Base-by-base conservation (phyloP, 2,329 filamentous ascomycete species). In the Cryphonectria carpinicola region DNA sequence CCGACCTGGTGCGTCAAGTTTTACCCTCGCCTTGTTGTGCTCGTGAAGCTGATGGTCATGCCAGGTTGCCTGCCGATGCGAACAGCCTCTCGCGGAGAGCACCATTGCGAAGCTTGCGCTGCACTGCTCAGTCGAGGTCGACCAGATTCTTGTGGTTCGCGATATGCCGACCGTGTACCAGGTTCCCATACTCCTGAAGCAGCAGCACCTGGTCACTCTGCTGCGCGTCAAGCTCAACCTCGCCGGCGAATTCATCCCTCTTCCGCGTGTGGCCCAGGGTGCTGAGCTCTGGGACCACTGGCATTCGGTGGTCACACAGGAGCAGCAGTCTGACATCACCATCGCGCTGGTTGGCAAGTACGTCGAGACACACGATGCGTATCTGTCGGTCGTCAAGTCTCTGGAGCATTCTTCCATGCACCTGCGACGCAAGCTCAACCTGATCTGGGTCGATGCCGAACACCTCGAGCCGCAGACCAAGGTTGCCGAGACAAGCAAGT, bases 331-430 rank as follows among this genome's bases (percentile, higher is more conserved):
- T 60, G 85, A 87, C 0, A 91, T 98, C 70, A 87, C 87, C 56
- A 97, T 99, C 79, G 94, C 90, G 11, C 85, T 99, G 17, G 95
- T 98, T 14, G 96, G 96, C 75, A 98, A 98, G 82, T 99, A 99
- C 80, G 91, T 90, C 32, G 89, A 89, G 67, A 88, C 95, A 4
- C 90, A 94, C 68, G 95, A 98, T 80, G 92, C 93, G 5, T 98
- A 98, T 78, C 87, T 97, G 64, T 77, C 75, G 25, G 77, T 69
- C 8, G 70, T 72, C 79, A 98, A 98, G 82, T 90, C 94, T 0
- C 86, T 98, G 3, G 95, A 98, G 82, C 95, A 98, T 81, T 89
- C 93, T 1, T 91, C 95, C 6, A 98, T 98, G 95, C 89, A 89
- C 72, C 96, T 94, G 81, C 85, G 87, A 66, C 88, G 90, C 75